These are phyloP conservation scores for Fraxinus floribunda DNA, from an alignment of 305 asterid species.

Conservation along the genomic window DNA sequence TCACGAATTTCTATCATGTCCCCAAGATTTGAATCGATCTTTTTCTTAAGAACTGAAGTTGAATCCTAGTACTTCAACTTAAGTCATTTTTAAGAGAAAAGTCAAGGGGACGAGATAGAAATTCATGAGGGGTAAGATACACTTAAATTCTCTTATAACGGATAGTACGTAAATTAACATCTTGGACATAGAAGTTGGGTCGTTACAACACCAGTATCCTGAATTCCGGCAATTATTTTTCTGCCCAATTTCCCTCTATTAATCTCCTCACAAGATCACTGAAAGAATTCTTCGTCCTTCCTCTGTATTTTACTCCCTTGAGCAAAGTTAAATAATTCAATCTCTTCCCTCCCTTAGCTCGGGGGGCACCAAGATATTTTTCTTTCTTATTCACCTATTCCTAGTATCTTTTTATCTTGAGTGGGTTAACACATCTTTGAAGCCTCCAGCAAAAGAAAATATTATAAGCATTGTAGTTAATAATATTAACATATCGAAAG, in stretches of 20 bases:
- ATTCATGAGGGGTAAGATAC: too few species aligned
- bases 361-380: not conserved
- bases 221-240: not conserved
- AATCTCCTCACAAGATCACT: not conserved
- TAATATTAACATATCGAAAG: not conserved
- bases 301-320: not conserved
- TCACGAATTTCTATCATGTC: too few species aligned
- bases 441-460: conserved; percentile 4
- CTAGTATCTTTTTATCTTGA: not conserved
- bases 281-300: not conserved
- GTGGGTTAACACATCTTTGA: not conserved
- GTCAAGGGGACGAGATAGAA: too few species aligned
- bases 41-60: too few species aligned
- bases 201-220: not conserved
- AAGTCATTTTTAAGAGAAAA: too few species aligned
- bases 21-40: too few species aligned
- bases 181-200: too few species aligned
- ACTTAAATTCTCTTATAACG: too few species aligned
- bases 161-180: too few species aligned
- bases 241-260: not conserved
- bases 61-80: too few species aligned
- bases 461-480: not conserved
- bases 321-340: not conserved
- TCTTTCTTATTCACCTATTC: not conserved
- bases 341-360: not conserved